Evolutionary conservation across 768 basidiomycete genomes (phyloP), one percentile per base, ranked within the genome.

Genomic region (Cytidiella melzeri): DNA sequence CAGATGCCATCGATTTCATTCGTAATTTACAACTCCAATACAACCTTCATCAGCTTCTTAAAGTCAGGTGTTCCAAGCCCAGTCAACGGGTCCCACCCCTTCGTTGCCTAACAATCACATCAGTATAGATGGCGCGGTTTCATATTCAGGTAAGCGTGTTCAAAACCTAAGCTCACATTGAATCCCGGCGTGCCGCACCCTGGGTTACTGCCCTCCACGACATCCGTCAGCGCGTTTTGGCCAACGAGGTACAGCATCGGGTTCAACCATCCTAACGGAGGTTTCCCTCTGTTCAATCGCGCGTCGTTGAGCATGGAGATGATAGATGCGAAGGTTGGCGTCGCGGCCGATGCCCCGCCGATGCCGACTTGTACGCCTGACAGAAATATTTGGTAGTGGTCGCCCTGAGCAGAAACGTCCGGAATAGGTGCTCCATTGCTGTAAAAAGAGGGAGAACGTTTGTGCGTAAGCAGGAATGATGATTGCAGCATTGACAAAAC

Each of bases 371-470:
- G 26, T 27, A 50, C 25, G n/a, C 49, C 54, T 30, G 43, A 39
- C 50, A 52, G 18, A 30, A 61, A 52, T 50, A 67, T 62, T 47
- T 56, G 51, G 43, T 64, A 62, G 51, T 64, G 60, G 42, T 61
- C 44, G 13, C 66, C 68, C 51, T 65, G 64, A 10, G 75, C 71
- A 10, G 71, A 58, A 41, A 76, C 62, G 60, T 77, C 74, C 20
- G 77, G 74, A 62, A 67, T n/a, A n/a, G n/a, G n/a, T n/a, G n/a
- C n/a, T n/a, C n/a, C n/a, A n/a, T n/a, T n/a, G n/a, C n/a, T n/a
- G n/a, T n/a, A n/a, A n/a, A n/a, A n/a, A n/a, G n/a, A n/a, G n/a
- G n/a, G n/a, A n/a, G n/a, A n/a, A n/a, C n/a, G n/a, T n/a, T n/a
- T n/a, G n/a, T n/a, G n/a, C n/a, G n/a, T n/a, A n/a, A n/a, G n/a